Evolutionary conservation across 2,329 filamentous ascomycete species (phyloP).

Genomic region (Didymellaceae sp.): DNA sequence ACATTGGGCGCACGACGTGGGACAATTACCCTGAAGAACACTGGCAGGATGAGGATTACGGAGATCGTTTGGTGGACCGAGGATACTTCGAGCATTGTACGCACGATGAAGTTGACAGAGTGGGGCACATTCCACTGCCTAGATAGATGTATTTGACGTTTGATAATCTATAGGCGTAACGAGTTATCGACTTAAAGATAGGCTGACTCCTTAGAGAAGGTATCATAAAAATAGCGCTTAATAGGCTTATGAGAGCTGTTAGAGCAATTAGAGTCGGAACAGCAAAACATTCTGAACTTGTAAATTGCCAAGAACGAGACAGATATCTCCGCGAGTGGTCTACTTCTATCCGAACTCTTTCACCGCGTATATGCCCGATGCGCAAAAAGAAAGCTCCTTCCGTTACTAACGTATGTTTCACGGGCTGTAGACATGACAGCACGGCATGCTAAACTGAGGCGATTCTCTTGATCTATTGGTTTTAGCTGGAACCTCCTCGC

Average conservation of each 20-base stretch:
- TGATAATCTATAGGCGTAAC: too few species aligned
- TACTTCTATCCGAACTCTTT: not conserved
- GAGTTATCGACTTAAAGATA: too few species aligned
- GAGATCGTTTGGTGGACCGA: not conserved
- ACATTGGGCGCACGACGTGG: slow-evolving; percentile 4
- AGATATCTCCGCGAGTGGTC: not conserved
- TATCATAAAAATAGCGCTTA: too few species aligned
- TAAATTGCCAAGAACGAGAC: too few species aligned
- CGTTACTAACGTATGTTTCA: not conserved
- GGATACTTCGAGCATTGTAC: not conserved
- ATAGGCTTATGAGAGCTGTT: too few species aligned
- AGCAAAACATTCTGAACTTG: too few species aligned
- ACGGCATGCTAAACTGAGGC: not conserved
- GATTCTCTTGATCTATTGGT: too few species aligned
- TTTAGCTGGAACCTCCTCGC: not conserved
- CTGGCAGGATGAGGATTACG: slow-evolving; percentile 3
- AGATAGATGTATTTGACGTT: too few species aligned
- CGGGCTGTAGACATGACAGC: not conserved
- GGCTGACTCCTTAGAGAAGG: too few species aligned
- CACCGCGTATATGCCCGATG: not conserved
- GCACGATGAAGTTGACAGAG: not conserved
- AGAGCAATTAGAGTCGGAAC: too few species aligned
- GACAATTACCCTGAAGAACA: not conserved
- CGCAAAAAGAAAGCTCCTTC: too few species aligned
- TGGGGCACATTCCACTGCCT: not conserved